Percentiles rank a stretch among this genome's conserved stretches.
Conservation (phyloP, 2,329 filamentous ascomycete species). For the Botrytis paeoniae region DNA sequence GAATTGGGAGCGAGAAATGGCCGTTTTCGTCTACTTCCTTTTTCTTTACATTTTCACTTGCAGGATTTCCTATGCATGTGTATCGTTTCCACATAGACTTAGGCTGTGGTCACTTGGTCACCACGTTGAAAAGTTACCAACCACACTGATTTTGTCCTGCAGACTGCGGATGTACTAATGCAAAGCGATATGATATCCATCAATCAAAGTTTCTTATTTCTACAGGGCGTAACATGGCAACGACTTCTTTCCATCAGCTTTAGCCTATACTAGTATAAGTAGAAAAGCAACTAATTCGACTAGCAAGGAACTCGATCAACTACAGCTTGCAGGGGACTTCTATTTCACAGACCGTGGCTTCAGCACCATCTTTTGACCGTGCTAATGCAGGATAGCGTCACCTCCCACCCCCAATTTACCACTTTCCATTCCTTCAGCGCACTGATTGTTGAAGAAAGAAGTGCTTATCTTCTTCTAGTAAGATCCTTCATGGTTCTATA, state of each 20-base stretch:
- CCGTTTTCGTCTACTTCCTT: slow-evolving; percentile 13
- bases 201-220: slow-evolving; percentile 17
- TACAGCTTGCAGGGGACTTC: background rate
- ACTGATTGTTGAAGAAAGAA: slow-evolving; percentile 5
- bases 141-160: slow-evolving; percentile 21
- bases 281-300: background rate
- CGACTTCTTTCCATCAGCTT: slow-evolving; percentile 9
- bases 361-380: background rate
- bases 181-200: slow-evolving; percentile 19
- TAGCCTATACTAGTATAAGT: slow-evolving; percentile 1
- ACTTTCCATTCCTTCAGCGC: slow-evolving; percentile 4
- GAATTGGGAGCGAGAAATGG: slow-evolving; percentile 8
- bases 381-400: slow-evolving; percentile 17
- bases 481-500: background rate
- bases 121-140: slow-evolving; percentile 21
- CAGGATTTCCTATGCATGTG: slow-evolving; percentile 19
- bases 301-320: slow-evolving; percentile 14
- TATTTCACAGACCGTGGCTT: slow-evolving; percentile 6
- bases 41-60: slow-evolving; percentile 6
- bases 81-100: slow-evolving; percentile 3
- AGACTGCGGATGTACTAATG: slow-evolving; percentile 22
- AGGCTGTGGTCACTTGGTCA: slow-evolving; percentile 19
- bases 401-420: background rate
- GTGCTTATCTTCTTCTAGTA: background rate
- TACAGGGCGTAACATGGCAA: slow-evolving; percentile 19